Conservation (phyloP, 257 asterid genomes). For the Solanum chiquidenum region DNA sequence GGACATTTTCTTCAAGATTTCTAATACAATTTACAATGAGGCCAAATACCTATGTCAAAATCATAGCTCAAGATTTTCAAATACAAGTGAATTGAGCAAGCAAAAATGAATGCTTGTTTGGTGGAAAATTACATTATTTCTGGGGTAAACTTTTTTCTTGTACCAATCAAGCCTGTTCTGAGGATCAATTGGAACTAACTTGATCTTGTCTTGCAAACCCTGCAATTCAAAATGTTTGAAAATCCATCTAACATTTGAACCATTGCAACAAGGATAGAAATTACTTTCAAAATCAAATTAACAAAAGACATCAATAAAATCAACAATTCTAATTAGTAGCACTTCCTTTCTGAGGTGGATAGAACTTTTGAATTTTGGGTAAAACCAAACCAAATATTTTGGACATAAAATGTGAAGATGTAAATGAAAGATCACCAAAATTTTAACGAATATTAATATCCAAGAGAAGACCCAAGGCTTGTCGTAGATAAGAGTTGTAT, state of each 20-base stretch:
- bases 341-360: neutral
- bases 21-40: too few species aligned
- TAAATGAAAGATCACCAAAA: neutral
- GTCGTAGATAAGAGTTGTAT: too few species aligned
- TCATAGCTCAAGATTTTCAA: too few species aligned
- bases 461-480: too few species aligned
- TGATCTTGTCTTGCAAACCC: constrained; percentile 21
- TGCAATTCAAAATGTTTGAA: neutral
- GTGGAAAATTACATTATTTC: constrained; percentile 31
- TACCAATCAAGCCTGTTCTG: constrained; percentile 41
- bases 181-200: too few species aligned
- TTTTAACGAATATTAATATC: too few species aligned
- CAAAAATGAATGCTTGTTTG: neutral
- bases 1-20: too few species aligned
- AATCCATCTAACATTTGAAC: neutral
- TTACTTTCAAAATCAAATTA: neutral
- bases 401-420: neutral
- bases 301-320: neutral
- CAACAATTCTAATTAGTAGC: neutral
- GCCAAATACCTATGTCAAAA: too few species aligned
- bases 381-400: neutral
- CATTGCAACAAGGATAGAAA: neutral
- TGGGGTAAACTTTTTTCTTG: constrained; percentile 45
- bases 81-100: too few species aligned
- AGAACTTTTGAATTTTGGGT: neutral